Evolutionary conservation across 208 protist genomes (phyloP).

Genomic region (Crithidia bombi): DNA sequence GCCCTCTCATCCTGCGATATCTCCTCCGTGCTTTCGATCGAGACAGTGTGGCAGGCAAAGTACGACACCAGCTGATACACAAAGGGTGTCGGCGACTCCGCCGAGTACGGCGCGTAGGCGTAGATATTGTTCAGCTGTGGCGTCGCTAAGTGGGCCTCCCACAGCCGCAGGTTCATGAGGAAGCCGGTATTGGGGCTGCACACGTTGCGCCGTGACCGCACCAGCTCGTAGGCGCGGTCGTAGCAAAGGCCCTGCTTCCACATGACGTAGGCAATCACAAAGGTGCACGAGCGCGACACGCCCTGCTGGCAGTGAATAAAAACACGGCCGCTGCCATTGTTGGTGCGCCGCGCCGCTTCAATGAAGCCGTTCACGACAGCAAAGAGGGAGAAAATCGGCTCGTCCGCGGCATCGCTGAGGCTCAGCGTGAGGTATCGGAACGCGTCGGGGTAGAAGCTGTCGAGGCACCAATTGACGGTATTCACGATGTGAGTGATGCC

Average conservation of each 20-base stretch:
- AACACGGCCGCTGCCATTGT: slow-evolving; percentile 55
- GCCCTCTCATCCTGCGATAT: neutral
- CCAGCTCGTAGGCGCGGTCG: slow-evolving; percentile 80
- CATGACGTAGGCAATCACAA: slow-evolving; percentile 94
- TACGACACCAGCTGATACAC: slow-evolving; percentile 59
- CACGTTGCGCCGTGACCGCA: slow-evolving; percentile 69
- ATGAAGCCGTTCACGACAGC: slow-evolving; percentile 89
- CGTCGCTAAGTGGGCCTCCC: slow-evolving; percentile 67
- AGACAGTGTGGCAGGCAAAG: slow-evolving; percentile 33
- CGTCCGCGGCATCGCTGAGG: slow-evolving; percentile 85
- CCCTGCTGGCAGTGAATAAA: slow-evolving; percentile 96
- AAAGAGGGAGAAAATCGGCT: slow-evolving; percentile 93
- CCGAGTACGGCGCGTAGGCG: slow-evolving; percentile 65
- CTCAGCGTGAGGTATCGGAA: slow-evolving; percentile 88
- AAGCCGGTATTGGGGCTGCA: slow-evolving; percentile 93
- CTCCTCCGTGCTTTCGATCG: neutral
- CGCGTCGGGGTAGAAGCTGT: slow-evolving; percentile 64
- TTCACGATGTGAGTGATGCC: slow-evolving; percentile 95
- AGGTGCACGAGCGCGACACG: slow-evolving; percentile 89
- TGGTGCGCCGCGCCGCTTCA: slow-evolving; percentile 50
- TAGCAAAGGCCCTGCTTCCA: slow-evolving; percentile 84
- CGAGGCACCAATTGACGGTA: slow-evolving; percentile 83
- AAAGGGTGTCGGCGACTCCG: slow-evolving; percentile 47
- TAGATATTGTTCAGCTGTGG: slow-evolving; percentile 60
- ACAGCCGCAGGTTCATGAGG: slow-evolving; percentile 83